Evolutionary conservation across 208 protist genomes (phyloP).

Genomic region (Wallacemonas sp.): DNA sequence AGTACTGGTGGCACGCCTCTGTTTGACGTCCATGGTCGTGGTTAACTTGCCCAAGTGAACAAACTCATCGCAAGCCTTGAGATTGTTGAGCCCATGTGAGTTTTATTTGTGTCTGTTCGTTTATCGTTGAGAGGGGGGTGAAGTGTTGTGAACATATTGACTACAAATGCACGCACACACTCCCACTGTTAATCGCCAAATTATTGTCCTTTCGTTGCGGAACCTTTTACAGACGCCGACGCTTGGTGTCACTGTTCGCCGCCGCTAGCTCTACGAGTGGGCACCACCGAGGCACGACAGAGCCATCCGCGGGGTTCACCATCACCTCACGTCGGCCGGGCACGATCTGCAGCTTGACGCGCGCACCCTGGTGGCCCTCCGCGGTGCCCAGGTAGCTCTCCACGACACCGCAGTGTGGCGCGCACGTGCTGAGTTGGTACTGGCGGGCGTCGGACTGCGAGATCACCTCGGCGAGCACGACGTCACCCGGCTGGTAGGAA

Average conservation of each 20-base stretch:
- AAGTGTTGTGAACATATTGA: too few relatives aligned
- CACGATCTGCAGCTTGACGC: slow-evolving; percentile 46
- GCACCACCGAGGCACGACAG: slow-evolving; percentile 63
- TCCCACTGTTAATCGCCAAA: too few relatives aligned
- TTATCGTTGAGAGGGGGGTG: too few relatives aligned
- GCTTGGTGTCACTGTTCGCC: background rate
- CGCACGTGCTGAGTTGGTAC: slow-evolving; percentile 73
- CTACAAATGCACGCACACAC: too few relatives aligned
- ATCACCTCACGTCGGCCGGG: slow-evolving; percentile 62
- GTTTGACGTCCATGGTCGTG: too few relatives aligned
- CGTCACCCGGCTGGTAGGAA: slow-evolving; percentile 60
- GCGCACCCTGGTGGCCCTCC: slow-evolving; percentile 5
- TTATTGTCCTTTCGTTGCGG: background rate
- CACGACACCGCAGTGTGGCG: slow-evolving; percentile 60
- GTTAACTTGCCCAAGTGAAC: too few relatives aligned
- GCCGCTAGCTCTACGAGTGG: slow-evolving; percentile 34
- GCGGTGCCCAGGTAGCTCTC: slow-evolving; percentile 28
- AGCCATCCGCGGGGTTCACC: slow-evolving; percentile 32
- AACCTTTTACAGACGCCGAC: background rate
- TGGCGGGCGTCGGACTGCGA: slow-evolving; percentile 80
- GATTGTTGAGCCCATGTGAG: too few relatives aligned
- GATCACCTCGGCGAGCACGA: slow-evolving; percentile 71
- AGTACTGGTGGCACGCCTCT: too few relatives aligned
- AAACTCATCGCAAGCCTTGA: too few relatives aligned
- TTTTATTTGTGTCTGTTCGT: too few relatives aligned